Evolutionary conservation across 257 asterid genomes (phyloP).

Genomic region (Solanum tarapatanum): DNA sequence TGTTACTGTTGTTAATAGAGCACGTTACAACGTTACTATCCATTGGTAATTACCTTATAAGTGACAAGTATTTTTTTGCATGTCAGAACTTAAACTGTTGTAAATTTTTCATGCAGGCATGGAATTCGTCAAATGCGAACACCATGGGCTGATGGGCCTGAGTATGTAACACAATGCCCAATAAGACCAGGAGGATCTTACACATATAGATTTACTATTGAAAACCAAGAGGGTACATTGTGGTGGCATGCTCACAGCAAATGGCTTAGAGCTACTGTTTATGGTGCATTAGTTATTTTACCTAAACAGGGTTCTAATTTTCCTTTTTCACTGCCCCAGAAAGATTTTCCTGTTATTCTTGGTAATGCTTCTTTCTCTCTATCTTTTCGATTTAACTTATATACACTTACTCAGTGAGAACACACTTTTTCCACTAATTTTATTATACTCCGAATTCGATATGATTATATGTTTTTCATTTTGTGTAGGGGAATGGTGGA

Average conservation of each 20-base stretch:
- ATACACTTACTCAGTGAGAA: not conserved
- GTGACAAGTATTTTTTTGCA: not conserved
- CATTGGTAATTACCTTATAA: slow-evolving; percentile 35
- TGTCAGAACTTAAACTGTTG: not conserved
- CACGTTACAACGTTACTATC: slow-evolving; percentile 39
- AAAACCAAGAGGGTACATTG: slow-evolving; percentile 59
- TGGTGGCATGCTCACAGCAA: slow-evolving; percentile 86
- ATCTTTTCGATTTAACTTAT: not conserved
- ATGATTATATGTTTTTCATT: not conserved
- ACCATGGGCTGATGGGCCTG: slow-evolving; percentile 81
- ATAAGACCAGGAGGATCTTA: slow-evolving; percentile 50
- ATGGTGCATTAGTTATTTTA: slow-evolving; percentile 52
- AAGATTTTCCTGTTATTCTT: slow-evolving; percentile 46
- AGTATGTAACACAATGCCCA: slow-evolving; percentile 61
- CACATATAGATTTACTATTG: slow-evolving; percentile 47
- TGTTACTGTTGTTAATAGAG: slow-evolving; percentile 45
- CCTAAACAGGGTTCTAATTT: slow-evolving; percentile 40
- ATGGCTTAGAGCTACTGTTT: slow-evolving; percentile 65
- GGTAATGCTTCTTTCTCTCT: slow-evolving; percentile 16
- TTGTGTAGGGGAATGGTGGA: slow-evolving; percentile 72
- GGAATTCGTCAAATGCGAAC: slow-evolving; percentile 62
- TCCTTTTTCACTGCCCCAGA: slow-evolving; percentile 38
- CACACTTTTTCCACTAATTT: not conserved
- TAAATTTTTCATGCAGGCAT: slow-evolving; percentile 28
- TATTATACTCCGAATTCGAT: not conserved